phyloP scores from a whole-genome alignment of 768 basidiomycete species.

The Auricularia cornea region DNA sequence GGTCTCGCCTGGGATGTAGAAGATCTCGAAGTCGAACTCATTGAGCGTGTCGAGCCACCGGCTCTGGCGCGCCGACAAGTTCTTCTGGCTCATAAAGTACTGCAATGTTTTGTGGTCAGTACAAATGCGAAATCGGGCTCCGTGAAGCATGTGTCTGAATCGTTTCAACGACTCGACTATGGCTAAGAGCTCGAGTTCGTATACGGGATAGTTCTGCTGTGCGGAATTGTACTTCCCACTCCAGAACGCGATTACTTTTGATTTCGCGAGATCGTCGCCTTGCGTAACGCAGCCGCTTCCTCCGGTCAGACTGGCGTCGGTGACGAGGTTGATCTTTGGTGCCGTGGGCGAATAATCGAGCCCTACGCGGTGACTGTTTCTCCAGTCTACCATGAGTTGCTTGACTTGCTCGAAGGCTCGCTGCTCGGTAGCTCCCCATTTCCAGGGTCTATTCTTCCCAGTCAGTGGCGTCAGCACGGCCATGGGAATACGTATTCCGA shows the following conservation, averaged over 20 bases:
- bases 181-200: constrained; percentile 32
- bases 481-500: constrained; percentile 30
- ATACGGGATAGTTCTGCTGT: constrained; percentile 35
- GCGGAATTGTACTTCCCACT: constrained; percentile 29
- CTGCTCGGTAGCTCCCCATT: constrained; percentile 24
- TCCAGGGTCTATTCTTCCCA: constrained; percentile 8
- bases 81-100: constrained; percentile 2
- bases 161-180: constrained; percentile 25
- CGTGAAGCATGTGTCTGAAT: constrained; percentile 24
- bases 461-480: constrained; percentile 21
- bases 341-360: constrained; percentile 12
- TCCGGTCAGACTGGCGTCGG: constrained; percentile 25
- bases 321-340: constrained; percentile 21
- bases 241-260: constrained; percentile 23
- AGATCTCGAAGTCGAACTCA: constrained; percentile 5
- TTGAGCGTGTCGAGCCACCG: constrained; percentile 5
- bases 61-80: not conserved
- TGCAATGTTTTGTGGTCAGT: constrained; percentile 5
- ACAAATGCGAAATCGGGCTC: constrained; percentile 5
- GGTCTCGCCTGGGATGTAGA: constrained; percentile 1
- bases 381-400: constrained; percentile 9
- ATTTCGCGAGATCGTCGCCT: constrained; percentile 19
- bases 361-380: constrained; percentile 11
- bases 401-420: constrained; percentile 25
- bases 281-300: constrained; percentile 22